These are phyloP conservation scores for Saprolegnia parasitica DNA, from an alignment of 352 stramenopile species.

Conservation along the genomic window DNA sequence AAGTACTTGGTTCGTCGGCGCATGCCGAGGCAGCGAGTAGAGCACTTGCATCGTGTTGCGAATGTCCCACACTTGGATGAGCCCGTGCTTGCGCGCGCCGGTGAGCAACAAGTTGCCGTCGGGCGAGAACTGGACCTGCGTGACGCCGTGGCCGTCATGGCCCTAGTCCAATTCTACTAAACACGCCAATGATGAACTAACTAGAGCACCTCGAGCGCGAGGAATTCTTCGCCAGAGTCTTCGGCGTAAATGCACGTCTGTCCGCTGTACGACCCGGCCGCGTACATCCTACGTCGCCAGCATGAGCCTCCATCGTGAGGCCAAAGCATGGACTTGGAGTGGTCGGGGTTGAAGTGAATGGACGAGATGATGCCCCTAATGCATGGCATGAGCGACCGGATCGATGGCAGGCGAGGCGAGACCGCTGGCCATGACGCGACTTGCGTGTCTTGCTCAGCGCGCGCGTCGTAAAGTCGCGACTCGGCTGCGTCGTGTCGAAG, in stretches of 20 bases:
- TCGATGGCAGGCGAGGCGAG: neutral
- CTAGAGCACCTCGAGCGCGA: conserved; percentile 31
- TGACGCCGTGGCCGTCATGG: conserved; percentile 73
- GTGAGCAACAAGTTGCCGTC: conserved; percentile 73
- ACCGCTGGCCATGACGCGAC: conserved; percentile 56
- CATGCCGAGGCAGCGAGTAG: conserved; percentile 49
- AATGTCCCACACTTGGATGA: conserved; percentile 86
- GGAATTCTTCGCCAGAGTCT: conserved; percentile 55
- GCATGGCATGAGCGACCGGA: neutral
- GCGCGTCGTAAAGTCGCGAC: conserved; percentile 48
- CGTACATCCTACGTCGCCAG: conserved; percentile 47
- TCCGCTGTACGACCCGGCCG: conserved; percentile 76
- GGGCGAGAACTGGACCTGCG: conserved; percentile 72
- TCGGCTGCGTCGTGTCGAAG: conserved; percentile 70
- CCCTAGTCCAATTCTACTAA: conserved; percentile 30
- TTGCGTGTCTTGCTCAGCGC: conserved; percentile 63
- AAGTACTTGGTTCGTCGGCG: conserved; percentile 60
- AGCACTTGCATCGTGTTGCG: conserved; percentile 62
- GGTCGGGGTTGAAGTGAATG: conserved; percentile 75
- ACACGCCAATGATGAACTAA: neutral
- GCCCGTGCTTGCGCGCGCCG: conserved; percentile 55
- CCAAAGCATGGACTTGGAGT: conserved; percentile 43
- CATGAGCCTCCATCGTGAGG: too few species aligned
- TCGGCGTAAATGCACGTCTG: conserved; percentile 83
- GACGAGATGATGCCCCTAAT: conserved; percentile 58